Evolutionary conservation across 2,329 filamentous ascomycete genomes (phyloP).

Genomic region (Hypomyces perniciosus): DNA sequence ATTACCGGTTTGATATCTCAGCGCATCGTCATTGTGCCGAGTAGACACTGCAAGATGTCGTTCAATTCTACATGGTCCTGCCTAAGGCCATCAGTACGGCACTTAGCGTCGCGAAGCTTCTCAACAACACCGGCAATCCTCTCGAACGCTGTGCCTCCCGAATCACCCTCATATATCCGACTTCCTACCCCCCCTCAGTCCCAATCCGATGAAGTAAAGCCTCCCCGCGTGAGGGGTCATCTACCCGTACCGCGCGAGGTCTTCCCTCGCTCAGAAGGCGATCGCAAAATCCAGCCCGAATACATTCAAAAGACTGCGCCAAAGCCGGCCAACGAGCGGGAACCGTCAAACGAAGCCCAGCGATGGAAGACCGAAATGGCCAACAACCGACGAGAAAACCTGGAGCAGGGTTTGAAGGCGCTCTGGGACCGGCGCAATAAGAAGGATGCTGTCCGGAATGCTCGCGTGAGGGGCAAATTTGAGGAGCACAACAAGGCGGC

Average conservation of each 20-base stretch:
- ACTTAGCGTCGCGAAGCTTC: conserved; percentile 25
- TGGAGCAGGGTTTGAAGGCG: conserved; percentile 63
- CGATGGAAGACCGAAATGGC: conserved; percentile 72
- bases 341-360: conserved; percentile 33
- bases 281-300: conserved; percentile 53
- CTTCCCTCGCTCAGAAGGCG: conserved; percentile 55
- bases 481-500: conserved; percentile 42
- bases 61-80: conserved; percentile 19
- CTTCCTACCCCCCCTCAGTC: conserved; percentile 73
- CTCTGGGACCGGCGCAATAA: conserved; percentile 61
- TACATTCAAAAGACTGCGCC: conserved; percentile 59
- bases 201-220: conserved; percentile 55
- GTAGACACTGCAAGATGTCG: conserved; percentile 22
- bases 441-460: conserved; percentile 29
- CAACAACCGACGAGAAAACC: conserved; percentile 60
- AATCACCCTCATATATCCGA: conserved; percentile 83
- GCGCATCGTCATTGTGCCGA: background rate
- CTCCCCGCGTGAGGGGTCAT: conserved; percentile 60
- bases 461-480: conserved; percentile 42
- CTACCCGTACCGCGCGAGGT: conserved; percentile 78
- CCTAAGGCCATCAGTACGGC: conserved; percentile 22
- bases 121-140: conserved; percentile 31
- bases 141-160: conserved; percentile 63
- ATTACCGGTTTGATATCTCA: background rate
- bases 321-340: conserved; percentile 38